Evolutionary conservation across 192 early-diverging fungal genomes (phyloP).

Genomic region (Chytriomyces confervae): DNA sequence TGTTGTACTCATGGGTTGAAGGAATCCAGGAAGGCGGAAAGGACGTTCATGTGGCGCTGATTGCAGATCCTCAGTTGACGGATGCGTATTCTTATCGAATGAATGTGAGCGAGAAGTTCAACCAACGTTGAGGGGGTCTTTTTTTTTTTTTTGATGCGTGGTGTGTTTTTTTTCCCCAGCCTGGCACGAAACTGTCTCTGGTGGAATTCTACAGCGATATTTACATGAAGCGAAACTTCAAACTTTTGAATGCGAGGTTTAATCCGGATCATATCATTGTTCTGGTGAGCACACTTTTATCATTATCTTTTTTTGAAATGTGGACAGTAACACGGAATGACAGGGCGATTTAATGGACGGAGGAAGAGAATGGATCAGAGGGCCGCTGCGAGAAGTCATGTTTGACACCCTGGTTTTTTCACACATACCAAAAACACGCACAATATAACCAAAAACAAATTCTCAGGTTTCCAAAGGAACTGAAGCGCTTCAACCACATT

Average conservation of each 20-base stretch:
- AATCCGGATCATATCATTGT: constrained; percentile 72
- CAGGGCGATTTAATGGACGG: constrained; percentile 83
- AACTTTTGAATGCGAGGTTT: constrained; percentile 57
- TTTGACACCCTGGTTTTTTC: no score
- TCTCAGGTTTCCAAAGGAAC: constrained; percentile 47
- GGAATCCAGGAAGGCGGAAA: constrained; percentile 12
- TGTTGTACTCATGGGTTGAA: neutral
- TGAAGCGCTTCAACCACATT: constrained; percentile 58
- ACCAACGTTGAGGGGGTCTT: neutral
- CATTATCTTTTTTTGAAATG: neutral
- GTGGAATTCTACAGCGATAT: constrained; percentile 84
- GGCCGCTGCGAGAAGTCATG: constrained; percentile 1
- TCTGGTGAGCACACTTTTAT: constrained; percentile 41
- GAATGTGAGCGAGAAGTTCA: neutral
- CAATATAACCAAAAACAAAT: no score
- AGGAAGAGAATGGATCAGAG: constrained; percentile 51
- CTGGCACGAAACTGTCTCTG: constrained; percentile 61
- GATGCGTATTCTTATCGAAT: constrained; percentile 87
- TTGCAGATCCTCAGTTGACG: constrained; percentile 94
- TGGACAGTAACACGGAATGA: neutral
- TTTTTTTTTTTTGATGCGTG: neutral
- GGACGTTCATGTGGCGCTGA: constrained; percentile 58
- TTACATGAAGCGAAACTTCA: constrained; percentile 84
- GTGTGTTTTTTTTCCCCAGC: neutral
- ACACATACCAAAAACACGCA: no score